A percentile compares a stretch with the other conserved stretches of the same genome.
phyloP scores from a whole-genome alignment of 768 basidiomycete species.

The Boletus rubroflammeus region DNA sequence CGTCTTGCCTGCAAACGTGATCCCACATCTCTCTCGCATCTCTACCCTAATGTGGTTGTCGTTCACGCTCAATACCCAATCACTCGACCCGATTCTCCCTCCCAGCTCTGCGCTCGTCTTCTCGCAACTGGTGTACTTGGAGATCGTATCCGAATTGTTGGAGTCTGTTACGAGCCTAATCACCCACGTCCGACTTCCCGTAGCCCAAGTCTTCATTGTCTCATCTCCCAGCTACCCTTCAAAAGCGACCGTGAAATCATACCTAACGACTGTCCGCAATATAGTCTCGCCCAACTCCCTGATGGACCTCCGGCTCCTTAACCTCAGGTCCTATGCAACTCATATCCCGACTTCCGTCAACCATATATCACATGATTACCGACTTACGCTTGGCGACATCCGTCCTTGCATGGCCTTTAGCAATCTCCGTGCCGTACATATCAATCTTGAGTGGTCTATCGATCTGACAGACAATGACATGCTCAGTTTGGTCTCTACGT shows the following conservation, averaged over 20 bases:
- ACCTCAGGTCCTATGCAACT: neutral
- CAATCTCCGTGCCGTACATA: neutral
- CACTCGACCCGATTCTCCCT: neutral
- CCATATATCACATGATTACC: neutral
- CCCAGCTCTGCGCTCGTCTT: neutral
- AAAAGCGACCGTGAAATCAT: neutral
- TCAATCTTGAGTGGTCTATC: conserved; percentile 4
- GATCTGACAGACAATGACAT: conserved; percentile 2
- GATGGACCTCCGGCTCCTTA: neutral
- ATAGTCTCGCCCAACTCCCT: neutral
- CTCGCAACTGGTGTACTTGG: neutral
- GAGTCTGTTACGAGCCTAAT: neutral
- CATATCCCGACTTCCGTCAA: neutral
- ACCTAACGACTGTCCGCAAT: neutral
- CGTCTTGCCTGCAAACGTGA: neutral
- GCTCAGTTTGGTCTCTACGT: conserved; percentile 6
- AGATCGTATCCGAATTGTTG: neutral
- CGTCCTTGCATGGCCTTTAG: neutral
- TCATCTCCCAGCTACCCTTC: neutral
- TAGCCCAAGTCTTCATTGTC: neutral
- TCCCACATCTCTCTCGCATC: neutral
- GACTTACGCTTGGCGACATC: neutral
- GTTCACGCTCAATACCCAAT: neutral
- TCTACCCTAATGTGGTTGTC: neutral
- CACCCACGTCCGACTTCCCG: neutral